phyloP scores from a whole-genome alignment of 176 grass and related monocot species.

The Oryza australiensis region DNA sequence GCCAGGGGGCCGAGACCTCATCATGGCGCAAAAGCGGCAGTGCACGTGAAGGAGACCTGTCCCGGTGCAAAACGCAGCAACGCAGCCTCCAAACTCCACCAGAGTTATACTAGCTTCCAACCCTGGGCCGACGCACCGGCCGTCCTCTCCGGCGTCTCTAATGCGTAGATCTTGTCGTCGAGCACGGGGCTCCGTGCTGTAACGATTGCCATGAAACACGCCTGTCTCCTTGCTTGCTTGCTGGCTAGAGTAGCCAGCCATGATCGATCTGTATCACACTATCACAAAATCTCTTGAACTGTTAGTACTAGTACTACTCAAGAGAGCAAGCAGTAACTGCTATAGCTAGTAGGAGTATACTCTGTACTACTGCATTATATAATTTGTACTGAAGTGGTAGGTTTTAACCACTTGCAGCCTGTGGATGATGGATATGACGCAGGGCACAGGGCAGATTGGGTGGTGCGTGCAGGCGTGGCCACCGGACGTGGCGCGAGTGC shows the following conservation, averaged over 20 bases:
- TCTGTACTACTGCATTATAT: too few species aligned
- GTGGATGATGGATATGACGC: not conserved
- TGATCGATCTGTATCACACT: not conserved
- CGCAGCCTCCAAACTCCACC: not conserved
- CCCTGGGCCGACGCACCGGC: not conserved
- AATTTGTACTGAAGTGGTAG: not conserved
- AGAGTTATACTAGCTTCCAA: constrained; percentile 14
- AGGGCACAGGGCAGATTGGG: not conserved
- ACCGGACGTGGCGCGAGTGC: not conserved
- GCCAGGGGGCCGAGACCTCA: not conserved
- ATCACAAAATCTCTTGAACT: not conserved
- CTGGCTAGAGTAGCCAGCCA: not conserved
- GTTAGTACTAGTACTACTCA: too few species aligned
- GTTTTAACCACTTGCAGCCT: not conserved
- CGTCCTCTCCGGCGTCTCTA: not conserved
- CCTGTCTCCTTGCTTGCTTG: not conserved
- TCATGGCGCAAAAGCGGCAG: constrained; percentile 16
- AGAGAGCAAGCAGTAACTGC: too few species aligned
- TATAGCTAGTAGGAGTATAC: too few species aligned
- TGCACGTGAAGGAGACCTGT: constrained; percentile 29
- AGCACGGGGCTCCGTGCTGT: constrained; percentile 5
- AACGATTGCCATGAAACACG: not conserved
- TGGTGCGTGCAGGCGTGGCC: not conserved
- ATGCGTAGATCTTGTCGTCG: constrained; percentile 34
- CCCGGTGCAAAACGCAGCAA: not conserved